phyloP scores from a whole-genome alignment of 2,329 filamentous ascomycete genomes.

The Niveomyces coronatus region DNA sequence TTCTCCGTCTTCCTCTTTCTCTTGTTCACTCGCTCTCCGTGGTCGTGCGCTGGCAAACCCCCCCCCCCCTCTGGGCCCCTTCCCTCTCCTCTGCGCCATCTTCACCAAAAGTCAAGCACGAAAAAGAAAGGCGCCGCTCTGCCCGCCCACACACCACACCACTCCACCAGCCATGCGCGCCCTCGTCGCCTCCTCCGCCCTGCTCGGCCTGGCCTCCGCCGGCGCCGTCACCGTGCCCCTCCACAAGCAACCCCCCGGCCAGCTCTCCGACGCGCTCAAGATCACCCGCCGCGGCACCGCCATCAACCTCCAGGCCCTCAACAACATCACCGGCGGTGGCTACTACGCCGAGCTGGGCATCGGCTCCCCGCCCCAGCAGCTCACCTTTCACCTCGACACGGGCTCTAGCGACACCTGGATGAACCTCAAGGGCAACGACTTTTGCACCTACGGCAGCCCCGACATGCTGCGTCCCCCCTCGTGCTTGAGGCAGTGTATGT shows the following conservation, averaged over 20 bases:
- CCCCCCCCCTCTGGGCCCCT: background rate
- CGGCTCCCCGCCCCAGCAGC: conserved; percentile 46
- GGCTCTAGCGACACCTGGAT: conserved; percentile 56
- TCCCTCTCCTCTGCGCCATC: no score
- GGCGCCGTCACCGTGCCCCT: conserved; percentile 15
- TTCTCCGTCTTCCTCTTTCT: background rate
- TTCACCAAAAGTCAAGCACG: no score
- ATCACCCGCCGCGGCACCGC: conserved; percentile 18
- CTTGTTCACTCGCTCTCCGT: background rate
- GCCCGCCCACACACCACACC: background rate
- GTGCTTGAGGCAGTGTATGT: conserved; percentile 33
- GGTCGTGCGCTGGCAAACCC: no score
- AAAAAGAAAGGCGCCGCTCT: background rate
- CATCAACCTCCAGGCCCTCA: conserved; percentile 30
- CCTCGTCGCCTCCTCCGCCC: conserved; percentile 1
- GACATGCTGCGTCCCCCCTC: conserved; percentile 19
- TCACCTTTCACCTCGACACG: conserved; percentile 49
- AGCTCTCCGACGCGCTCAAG: conserved; percentile 7
- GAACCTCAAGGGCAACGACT: conserved; percentile 43
- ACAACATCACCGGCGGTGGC: conserved; percentile 43
- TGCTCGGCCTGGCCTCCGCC: conserved; percentile 12
- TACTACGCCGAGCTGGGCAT: conserved; percentile 49
- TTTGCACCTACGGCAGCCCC: conserved; percentile 38
- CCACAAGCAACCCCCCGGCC: conserved; percentile 7
- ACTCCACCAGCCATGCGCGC: conserved; percentile 3